These are phyloP conservation scores for Danielozyma ontarioensis DNA, from an alignment of 805 yeast genomes.

Conservation along the genomic window DNA sequence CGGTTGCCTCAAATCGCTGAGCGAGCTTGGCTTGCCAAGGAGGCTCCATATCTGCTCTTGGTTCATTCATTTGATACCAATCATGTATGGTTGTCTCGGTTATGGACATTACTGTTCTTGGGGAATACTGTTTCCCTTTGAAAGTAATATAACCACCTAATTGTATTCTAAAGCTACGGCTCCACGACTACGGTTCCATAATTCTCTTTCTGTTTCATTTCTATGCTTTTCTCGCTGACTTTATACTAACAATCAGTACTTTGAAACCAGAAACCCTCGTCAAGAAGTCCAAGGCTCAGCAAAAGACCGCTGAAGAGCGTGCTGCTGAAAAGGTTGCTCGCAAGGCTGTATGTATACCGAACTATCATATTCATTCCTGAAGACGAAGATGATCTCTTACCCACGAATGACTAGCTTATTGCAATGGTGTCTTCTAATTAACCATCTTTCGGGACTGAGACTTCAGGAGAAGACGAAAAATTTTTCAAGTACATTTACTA, in stretches of 20 bases:
- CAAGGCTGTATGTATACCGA: conserved; percentile 64
- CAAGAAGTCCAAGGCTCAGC: conserved; percentile 76
- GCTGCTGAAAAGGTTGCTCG: conserved; percentile 77
- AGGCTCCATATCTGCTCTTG: conserved; percentile 9
- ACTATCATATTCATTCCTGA: conserved; percentile 31
- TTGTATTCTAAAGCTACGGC: conserved; percentile 14
- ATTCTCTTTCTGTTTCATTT: too few relatives aligned
- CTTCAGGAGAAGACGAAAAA: not conserved
- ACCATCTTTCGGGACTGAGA: conserved; percentile 88
- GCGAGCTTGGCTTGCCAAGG: conserved; percentile 18
- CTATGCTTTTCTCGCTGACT: not conserved
- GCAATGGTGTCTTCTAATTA: conserved; percentile 70
- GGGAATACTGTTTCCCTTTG: not conserved
- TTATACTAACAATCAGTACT: conserved; percentile 23
- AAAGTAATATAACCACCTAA: not conserved
- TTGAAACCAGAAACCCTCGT: conserved; percentile 80
- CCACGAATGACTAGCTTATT: conserved; percentile 57
- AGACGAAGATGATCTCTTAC: conserved; percentile 39
- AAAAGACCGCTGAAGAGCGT: conserved; percentile 70
- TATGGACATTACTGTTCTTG: conserved; percentile 3
- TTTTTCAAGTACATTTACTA: conserved; percentile 19
- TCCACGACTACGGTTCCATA: not conserved
- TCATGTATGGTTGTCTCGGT: conserved; percentile 2
- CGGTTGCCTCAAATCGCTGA: conserved; percentile 30
- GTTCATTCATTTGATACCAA: not conserved